These are phyloP conservation scores for Neurospora intermedia DNA, from an alignment of 495 filamentous ascomycete species.

Conservation along the genomic window DNA sequence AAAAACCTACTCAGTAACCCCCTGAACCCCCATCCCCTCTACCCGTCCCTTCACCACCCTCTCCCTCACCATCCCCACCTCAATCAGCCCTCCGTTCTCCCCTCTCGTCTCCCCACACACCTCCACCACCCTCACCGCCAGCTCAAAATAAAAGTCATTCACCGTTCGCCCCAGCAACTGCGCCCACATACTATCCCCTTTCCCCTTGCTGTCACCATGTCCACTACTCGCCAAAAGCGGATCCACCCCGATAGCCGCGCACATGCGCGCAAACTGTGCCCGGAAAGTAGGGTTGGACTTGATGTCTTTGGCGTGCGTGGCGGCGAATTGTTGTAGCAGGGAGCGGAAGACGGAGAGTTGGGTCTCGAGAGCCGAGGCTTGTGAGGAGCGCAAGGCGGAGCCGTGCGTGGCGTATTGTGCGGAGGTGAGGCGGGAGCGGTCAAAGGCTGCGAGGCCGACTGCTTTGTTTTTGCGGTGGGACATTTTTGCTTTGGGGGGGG, in stretches of 20 bases:
- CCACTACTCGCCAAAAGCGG: slow-evolving; percentile 59
- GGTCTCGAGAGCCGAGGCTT: slow-evolving; percentile 72
- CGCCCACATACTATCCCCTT: slow-evolving; percentile 69
- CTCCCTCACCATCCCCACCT: slow-evolving; percentile 68
- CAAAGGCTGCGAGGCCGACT: slow-evolving; percentile 86
- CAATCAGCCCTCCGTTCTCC: slow-evolving; percentile 89
- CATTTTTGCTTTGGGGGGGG: slow-evolving; percentile 17
- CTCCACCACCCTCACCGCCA: slow-evolving; percentile 88
- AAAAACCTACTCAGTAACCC: slow-evolving; percentile 50
- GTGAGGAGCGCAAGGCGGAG: slow-evolving; percentile 64
- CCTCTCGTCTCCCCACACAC: slow-evolving; percentile 76
- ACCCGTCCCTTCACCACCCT: slow-evolving; percentile 59
- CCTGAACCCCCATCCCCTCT: slow-evolving; percentile 63
- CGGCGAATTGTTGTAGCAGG: slow-evolving; percentile 84
- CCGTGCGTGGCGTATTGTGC: slow-evolving; percentile 86
- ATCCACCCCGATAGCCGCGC: slow-evolving; percentile 91
- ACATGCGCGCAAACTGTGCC: slow-evolving; percentile 97
- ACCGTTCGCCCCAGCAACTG: slow-evolving; percentile 78
- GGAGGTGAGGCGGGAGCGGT: slow-evolving; percentile 66
- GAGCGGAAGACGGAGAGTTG: slow-evolving; percentile 95
- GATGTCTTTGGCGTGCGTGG: slow-evolving; percentile 88
- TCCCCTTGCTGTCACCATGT: slow-evolving; percentile 30
- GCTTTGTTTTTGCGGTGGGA: slow-evolving; percentile 46
- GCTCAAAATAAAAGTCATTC: slow-evolving; percentile 97
- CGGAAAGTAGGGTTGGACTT: slow-evolving; percentile 90